A percentile compares a stretch with the other conserved stretches of the same genome.
Conservation (phyloP, 768 basidiomycete genomes). For the Boletales sp. region DNA sequence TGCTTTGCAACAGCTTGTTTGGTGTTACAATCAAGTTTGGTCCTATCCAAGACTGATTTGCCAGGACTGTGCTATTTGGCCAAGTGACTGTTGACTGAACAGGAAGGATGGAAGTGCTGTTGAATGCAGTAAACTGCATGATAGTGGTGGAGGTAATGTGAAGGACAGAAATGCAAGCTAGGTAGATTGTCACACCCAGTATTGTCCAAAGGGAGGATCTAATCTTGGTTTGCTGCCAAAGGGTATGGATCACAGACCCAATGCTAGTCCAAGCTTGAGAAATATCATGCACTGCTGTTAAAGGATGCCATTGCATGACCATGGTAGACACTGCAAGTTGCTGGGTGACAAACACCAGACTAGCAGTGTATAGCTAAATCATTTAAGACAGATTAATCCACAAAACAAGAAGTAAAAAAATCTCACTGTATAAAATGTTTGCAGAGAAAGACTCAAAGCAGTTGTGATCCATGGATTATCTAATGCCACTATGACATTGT, state of each 20-base stretch:
- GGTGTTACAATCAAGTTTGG: background rate
- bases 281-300: constrained; percentile 20
- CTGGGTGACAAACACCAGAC: constrained; percentile 19
- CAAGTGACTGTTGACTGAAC: background rate
- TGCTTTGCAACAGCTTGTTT: background rate
- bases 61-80: constrained; percentile 5
- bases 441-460: background rate
- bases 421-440: background rate
- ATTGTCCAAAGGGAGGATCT: constrained; percentile 9
- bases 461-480: background rate
- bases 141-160: constrained; percentile 21
- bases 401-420: background rate
- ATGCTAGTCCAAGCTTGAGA: constrained; percentile 19
- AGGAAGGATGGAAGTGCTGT: background rate
- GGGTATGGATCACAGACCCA: constrained; percentile 13
- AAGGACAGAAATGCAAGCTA: constrained; percentile 14
- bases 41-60: too few species aligned
- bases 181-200: constrained; percentile 14
- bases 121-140: constrained; percentile 16
- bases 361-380: constrained; percentile 13
- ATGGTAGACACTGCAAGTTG: constrained; percentile 7
- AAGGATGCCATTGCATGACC: constrained; percentile 1
- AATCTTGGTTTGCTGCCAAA: constrained; percentile 15
- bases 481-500: background rate
- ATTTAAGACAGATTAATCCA: background rate